Base-by-base conservation (phyloP, 441 rosid species). In the Hura crepitans region DNA sequence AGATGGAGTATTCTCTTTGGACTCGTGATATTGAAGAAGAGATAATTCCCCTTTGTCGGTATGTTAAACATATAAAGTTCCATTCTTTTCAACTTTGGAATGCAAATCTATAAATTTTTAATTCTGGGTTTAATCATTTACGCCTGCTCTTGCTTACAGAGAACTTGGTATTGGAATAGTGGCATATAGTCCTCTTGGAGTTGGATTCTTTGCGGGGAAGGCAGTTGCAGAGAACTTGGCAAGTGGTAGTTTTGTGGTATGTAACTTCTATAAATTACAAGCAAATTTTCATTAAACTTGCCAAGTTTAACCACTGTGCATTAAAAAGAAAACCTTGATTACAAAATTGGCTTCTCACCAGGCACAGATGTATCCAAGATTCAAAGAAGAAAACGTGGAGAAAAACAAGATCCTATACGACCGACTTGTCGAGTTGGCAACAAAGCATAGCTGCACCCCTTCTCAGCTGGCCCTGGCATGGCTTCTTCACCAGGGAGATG, bases 401-500 rank as follows among this genome's bases (percentile, higher is more conserved):
- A 83, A 79, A 75, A 87, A 87, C 80, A 87, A 84, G 62, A 20
- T 68, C 47, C 13, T 82, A 39, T 81, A 81, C 31, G 4, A 59
- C 7, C 78, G 73, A n/a, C 56, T 83, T 2, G 78, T 77, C 1
- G 57, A 72, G 18, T 72, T 85, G 69, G 83, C 86, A 5, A 25
- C 68, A 42, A 85, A 81, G 74, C 81, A 75, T 67, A 60, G 46
- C 25, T 81, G 89, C 76, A 80, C 69, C 8, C 63, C 81, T 47
- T 76, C 89, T 63, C 85, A 87, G 39, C 69, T 87, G 15, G 87
- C 92, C 65, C 76, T 87, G 71, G 81, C 86, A 20, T 87, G 86
- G 83, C 72, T 85, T 61, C 82, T 81, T 49, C 80, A 81, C 78
- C 85, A 81, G 43, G 86, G 87, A 46, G 74, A 79, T 37, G 86